These are phyloP conservation scores for Jackrogersella multiformis DNA, from an alignment of 495 filamentous ascomycete genomes.

Conservation along the genomic window DNA sequence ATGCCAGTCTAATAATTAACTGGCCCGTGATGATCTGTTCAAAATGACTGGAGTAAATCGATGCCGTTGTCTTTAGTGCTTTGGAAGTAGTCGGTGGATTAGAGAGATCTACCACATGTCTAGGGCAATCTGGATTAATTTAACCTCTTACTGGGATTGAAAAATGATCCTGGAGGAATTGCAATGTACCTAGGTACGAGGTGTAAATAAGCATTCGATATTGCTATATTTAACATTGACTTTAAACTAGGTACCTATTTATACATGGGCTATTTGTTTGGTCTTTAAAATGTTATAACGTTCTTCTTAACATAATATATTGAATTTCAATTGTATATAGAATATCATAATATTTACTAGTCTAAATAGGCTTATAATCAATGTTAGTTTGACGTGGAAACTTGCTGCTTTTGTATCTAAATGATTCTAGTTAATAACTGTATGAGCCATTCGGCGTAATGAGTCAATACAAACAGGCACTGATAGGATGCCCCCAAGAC, in stretches of 20 bases:
- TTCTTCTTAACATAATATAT: too few species aligned
- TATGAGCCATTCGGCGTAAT: constrained; percentile 17
- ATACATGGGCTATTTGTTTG: too few species aligned
- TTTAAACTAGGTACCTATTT: too few species aligned
- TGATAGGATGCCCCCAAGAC: background rate
- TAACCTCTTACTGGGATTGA: background rate
- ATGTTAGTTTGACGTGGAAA: too few species aligned
- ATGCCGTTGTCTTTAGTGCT: background rate
- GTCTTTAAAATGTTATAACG: too few species aligned
- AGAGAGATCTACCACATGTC: background rate
- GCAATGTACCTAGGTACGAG: too few species aligned
- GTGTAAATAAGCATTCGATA: too few species aligned
- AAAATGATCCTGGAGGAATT: background rate
- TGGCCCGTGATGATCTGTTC: background rate
- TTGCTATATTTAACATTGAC: too few species aligned
- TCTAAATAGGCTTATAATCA: too few species aligned
- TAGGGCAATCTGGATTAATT: background rate
- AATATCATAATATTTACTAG: too few species aligned
- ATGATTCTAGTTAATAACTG: background rate
- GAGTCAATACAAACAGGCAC: constrained; percentile 7
- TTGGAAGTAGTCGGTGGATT: background rate
- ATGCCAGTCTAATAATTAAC: background rate
- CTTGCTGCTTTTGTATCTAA: too few species aligned
- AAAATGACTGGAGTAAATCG: background rate
- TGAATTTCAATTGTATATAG: too few species aligned